Evolutionary conservation across 2,329 filamentous ascomycete genomes (phyloP).

Genomic region (Phyllosticta paracitricarpa): DNA sequence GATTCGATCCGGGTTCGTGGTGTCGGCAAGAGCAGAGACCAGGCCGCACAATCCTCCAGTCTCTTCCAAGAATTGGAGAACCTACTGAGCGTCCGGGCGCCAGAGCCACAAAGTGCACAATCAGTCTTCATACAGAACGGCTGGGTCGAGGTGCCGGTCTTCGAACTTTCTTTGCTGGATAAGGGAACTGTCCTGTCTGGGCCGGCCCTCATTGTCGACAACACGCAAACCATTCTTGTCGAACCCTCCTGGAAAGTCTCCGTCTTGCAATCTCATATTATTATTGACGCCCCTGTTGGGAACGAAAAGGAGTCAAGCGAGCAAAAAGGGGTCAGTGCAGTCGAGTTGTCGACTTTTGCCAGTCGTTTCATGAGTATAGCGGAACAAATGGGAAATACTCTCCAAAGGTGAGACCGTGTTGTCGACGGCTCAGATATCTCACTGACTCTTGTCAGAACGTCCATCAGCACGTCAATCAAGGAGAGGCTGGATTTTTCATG

Average conservation of each 20-base stretch:
- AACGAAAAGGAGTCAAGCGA: conserved; percentile 14
- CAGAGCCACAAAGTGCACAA: neutral
- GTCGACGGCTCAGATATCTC: neutral
- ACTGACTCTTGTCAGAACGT: conserved; percentile 12
- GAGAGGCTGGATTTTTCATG: conserved; percentile 20
- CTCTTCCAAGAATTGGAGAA: neutral
- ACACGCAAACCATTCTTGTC: conserved; percentile 38
- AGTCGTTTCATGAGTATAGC: conserved; percentile 21
- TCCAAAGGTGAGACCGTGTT: conserved; percentile 13
- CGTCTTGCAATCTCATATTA: conserved; percentile 28
- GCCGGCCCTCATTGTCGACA: conserved; percentile 27
- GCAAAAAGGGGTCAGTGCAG: conserved; percentile 8
- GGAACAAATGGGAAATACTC: conserved; percentile 18
- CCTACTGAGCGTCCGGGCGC: neutral
- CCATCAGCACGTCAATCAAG: conserved; percentile 19
- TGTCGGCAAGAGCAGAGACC: conserved; percentile 3
- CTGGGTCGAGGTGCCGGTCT: conserved; percentile 16
- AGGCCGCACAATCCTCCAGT: neutral
- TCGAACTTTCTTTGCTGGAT: conserved; percentile 15
- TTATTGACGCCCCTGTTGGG: conserved; percentile 30
- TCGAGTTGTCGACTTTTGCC: conserved; percentile 14
- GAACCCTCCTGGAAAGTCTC: conserved; percentile 27
- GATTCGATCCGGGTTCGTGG: conserved; percentile 3
- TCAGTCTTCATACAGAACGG: conserved; percentile 15
- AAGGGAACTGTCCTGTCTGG: conserved; percentile 17